Base-by-base conservation (phyloP, 2,329 filamentous ascomycete species). In the Didymella sp. region DNA sequence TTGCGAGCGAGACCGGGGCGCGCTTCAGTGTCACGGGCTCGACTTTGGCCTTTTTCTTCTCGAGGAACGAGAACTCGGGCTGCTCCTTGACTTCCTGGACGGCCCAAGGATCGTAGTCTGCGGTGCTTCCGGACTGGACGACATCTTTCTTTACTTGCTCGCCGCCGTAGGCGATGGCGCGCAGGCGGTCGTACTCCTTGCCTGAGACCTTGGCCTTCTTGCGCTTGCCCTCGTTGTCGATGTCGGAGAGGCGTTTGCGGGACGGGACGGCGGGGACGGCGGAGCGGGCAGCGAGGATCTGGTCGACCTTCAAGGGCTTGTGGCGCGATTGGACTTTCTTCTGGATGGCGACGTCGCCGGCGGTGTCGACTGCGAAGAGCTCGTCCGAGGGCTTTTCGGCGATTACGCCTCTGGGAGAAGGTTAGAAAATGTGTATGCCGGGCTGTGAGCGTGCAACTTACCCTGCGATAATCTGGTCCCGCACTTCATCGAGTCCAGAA, bases 401-500 rank as follows among this genome's bases (percentile, higher is more conserved):
- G 49, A 98, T 81, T 15, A 97, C 85, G 75, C 94, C 95, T 77
- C 92, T 96, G 64, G 33, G 63, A 3, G 17, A 6, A 41, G 30
- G 50, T 72, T 47, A 73, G 63, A 6, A 19, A 6, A 19, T 2
- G n/a, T 6, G 33, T 41, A 22, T 3, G 21, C 13, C 12, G 21
- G 38, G 24, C 33, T 6, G 19, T 17, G 42, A 12, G 41, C 37
- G 28, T 25, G 49, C 50, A 56, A 50, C 58, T 82, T 84, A 94
- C 92, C 95, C 95, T 81, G 89, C 85, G 65, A 96, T 95, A 60
- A 97, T 89, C 80, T 98, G 90, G 57, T 96, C 89, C 70, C 95
- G 92, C 64, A 96, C 81, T 71, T 90, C 84, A 61, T 92, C 89
- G 30, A 99, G 85, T 59, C 95, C 95, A 51, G 89, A 80, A 69